phyloP scores from a whole-genome alignment of 805 yeast genomes.

The Pichia gijzeniarum region DNA sequence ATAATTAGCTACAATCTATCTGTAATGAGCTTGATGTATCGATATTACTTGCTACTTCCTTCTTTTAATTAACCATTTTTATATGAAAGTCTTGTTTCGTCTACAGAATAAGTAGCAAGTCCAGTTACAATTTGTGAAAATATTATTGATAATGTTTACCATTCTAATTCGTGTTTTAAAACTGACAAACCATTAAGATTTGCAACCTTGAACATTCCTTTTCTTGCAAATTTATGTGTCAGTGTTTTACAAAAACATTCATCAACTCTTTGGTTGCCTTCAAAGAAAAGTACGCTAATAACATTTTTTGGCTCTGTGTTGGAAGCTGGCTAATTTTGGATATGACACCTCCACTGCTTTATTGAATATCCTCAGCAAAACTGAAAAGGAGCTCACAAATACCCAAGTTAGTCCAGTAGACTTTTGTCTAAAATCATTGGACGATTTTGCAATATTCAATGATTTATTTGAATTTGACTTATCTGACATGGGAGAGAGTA shows the following conservation, averaged over 20 bases:
- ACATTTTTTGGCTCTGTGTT: too few species aligned
- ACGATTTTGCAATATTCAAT: too few species aligned
- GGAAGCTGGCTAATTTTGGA: too few species aligned
- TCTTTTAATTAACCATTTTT: slow-evolving; percentile 22
- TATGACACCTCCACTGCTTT: too few species aligned
- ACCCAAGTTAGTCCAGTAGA: too few species aligned
- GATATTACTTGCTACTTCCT: slow-evolving; percentile 5
- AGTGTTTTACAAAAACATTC: slow-evolving; percentile 2
- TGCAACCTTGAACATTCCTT: slow-evolving; percentile 1
- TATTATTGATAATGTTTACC: slow-evolving; percentile 7
- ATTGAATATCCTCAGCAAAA: too few species aligned
- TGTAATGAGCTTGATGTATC: slow-evolving; percentile 6
- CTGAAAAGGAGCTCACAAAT: too few species aligned
- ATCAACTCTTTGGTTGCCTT: not conserved
- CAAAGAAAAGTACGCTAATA: too few species aligned
- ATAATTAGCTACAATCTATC: slow-evolving; percentile 4
- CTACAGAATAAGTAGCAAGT: not conserved
- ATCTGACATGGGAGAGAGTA: too few species aligned
- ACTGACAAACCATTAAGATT: not conserved
- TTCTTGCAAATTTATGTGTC: not conserved
- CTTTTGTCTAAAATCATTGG: too few species aligned
- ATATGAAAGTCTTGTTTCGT: not conserved
- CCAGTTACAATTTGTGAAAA: too few species aligned
- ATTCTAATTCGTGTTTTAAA: not conserved
- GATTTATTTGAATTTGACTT: too few species aligned